These are phyloP conservation scores for Panaeolus cyanescens DNA, from an alignment of 768 basidiomycete genomes.

Conservation along the genomic window DNA sequence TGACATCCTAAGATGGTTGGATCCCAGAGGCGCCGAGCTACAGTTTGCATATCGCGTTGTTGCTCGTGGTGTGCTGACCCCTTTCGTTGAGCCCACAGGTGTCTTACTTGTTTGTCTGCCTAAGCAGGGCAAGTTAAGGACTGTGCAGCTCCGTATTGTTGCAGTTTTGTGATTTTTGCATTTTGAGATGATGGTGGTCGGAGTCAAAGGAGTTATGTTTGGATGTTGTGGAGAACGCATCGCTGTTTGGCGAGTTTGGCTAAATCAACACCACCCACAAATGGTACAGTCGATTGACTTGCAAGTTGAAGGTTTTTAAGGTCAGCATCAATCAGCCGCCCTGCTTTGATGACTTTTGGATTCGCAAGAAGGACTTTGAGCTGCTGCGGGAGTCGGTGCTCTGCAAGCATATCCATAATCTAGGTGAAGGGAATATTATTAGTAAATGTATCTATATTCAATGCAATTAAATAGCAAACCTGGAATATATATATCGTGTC, in stretches of 20 bases:
- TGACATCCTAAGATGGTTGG: too few species aligned
- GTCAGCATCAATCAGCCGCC: constrained; percentile 22
- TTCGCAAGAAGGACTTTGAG: constrained; percentile 13
- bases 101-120: too few species aligned
- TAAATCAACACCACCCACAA: constrained; percentile 30
- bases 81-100: too few species aligned
- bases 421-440: constrained; percentile 12
- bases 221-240: constrained; percentile 8
- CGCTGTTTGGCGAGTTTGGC: constrained; percentile 27
- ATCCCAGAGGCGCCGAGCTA: too few species aligned
- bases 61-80: too few species aligned
- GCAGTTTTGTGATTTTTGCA: too few species aligned
- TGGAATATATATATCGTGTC: constrained; percentile 19
- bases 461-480: constrained; percentile 2
- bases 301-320: constrained; percentile 19
- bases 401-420: constrained; percentile 15
- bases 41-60: too few species aligned
- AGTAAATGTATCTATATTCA: too few species aligned
- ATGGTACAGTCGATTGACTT: constrained; percentile 13
- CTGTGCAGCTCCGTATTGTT: too few species aligned
- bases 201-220: too few species aligned
- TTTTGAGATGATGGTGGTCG: too few species aligned
- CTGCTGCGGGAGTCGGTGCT: constrained; percentile 11
- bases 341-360: constrained; percentile 21
- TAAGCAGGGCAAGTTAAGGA: too few species aligned